Conservation (phyloP, 805 yeast genomes). For the Danielozyma ontarioensis region DNA sequence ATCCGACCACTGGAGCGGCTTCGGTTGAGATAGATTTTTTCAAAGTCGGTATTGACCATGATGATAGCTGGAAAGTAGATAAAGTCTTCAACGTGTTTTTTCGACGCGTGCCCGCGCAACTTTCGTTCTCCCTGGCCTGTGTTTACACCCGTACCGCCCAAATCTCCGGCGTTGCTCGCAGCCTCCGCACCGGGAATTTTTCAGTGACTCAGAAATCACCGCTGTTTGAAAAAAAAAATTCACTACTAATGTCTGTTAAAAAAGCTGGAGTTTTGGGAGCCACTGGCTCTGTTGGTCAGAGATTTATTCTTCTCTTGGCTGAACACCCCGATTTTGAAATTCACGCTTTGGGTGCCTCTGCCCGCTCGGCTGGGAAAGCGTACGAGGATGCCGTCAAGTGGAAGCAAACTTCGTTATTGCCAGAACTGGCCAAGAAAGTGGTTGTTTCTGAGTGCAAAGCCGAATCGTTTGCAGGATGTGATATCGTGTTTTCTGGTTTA, state of each 20-base stretch:
- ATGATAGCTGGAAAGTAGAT: too few relatives aligned
- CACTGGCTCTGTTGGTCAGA: slow-evolving; percentile 96
- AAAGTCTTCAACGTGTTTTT: too few relatives aligned
- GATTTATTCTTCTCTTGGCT: slow-evolving; percentile 79
- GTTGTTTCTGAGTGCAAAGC: slow-evolving; percentile 74
- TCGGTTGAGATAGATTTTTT: slow-evolving; percentile 84
- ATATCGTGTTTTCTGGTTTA: slow-evolving; percentile 89
- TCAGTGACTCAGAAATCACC: too few relatives aligned
- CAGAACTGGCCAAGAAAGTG: slow-evolving; percentile 57
- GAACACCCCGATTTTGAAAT: slow-evolving; percentile 89
- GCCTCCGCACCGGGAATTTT: too few relatives aligned
- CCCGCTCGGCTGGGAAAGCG: slow-evolving; percentile 87
- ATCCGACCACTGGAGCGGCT: slow-evolving; percentile 80
- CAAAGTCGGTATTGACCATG: slow-evolving; percentile 70
- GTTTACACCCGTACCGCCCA: too few relatives aligned
- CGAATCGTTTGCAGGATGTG: slow-evolving; percentile 80
- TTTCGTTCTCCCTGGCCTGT: too few relatives aligned
- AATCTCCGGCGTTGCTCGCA: too few relatives aligned
- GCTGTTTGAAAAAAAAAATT: too few relatives aligned
- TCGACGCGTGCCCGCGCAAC: too few relatives aligned
- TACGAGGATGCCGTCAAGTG: slow-evolving; percentile 85
- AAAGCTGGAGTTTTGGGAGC: slow-evolving; percentile 94
- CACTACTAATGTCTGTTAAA: slow-evolving; percentile 29
- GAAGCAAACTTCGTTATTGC: slow-evolving; percentile 88
- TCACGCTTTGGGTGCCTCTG: slow-evolving; percentile 83